Evolutionary conservation across 192 early-diverging fungal species (phyloP), one percentile per base, ranked within the genome.

Genomic region (Haplosporangium gracile): DNA sequence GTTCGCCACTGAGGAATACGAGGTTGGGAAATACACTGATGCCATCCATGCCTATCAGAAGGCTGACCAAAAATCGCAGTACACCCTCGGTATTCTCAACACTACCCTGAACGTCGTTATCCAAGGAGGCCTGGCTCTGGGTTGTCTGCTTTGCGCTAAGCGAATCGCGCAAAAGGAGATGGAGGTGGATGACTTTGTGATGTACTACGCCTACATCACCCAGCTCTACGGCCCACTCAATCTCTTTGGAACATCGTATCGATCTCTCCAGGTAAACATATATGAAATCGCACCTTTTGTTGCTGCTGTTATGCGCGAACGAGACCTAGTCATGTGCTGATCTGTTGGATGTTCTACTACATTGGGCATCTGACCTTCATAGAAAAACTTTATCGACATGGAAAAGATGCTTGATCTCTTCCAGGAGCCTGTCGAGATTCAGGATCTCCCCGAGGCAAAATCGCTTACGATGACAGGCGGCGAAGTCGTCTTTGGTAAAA

Each of bases 231-330:
- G 97, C 81, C 99, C 99, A 18, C 92, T 99, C 29, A 98, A 98
- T 89, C 97, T 98, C 81, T 89, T 99, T 74, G 99, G 99, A 22
- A 95, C 95, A n/a, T 97, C 99, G 5, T 99, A 99, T 81, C 93
- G 99, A 68, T 98, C 98, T 82, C 92, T 97, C 68, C 93, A 95
- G 77, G 97, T 99, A 91, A 73, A 36, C 55, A 65, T 36, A 39
- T 20, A 65, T 32, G 60, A 65, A 65, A 65, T 10, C 3, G 9
- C 13, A 0, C n/a, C 11, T 2, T 32, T 60, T 75, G 5, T 32
- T 65, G 3, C 72, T 43, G 22, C 42, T 42, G 43, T 26, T 26
- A n/a, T 63, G n/a, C 57, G 57, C 57, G 60, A 65, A 65, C 3
- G 26, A 32, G n/a, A 4, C 29, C 32, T 0, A 15, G 26, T 9